Base-by-base conservation (phyloP, 495 filamentous ascomycete genomes). In the Hyaloscypha variabilis region DNA sequence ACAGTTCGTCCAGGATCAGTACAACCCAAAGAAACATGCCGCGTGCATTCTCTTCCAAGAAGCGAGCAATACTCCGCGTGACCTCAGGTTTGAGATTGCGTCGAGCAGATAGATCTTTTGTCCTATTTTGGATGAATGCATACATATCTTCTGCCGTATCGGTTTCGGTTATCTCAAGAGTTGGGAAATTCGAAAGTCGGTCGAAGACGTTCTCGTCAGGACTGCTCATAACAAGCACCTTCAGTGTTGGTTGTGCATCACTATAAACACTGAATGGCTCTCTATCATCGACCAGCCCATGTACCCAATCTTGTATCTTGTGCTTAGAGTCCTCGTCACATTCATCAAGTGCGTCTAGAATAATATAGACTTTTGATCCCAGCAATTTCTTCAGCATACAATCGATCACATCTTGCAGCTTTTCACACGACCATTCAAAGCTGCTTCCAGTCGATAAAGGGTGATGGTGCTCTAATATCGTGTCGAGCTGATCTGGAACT, bases 11-110 rank as follows among this genome's bases (percentile, higher is more conserved):
- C 3, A 66, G 3, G 2, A 66, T 28, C 1, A 60, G 29, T 10
- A 60, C 57, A 11, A 66, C 63, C 63, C 63, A 66, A 23, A 66
- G 57, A 56, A 66, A 66, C 57, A 66, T 66, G 1, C 63, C 63
- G 19, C 60, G 14, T 50, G 63, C 63, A 30, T 66, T 66, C 2
- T 17, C 31, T 2, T 60, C 19, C 3, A 66, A 28, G 26, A 63
- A 63, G 5, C 29, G 19, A 4, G 1, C 58, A 24, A 64, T 64
- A 14, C 19, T 29, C 6, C 6, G n/a, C 4, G 3, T 19, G 29
- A 64, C 53, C 29, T 50, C 39, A 1, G 19, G 53, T n/a, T 19
- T 50, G 53, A 64, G 62, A 52, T 51, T 29, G 17, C 62, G 14
- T 21, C 53, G 53, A 29, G n/a, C 1, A 6, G 17, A 50, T 26